Conservation (phyloP, 2,329 filamentous ascomycete species). For the Trichothecium sympodiale region DNA sequence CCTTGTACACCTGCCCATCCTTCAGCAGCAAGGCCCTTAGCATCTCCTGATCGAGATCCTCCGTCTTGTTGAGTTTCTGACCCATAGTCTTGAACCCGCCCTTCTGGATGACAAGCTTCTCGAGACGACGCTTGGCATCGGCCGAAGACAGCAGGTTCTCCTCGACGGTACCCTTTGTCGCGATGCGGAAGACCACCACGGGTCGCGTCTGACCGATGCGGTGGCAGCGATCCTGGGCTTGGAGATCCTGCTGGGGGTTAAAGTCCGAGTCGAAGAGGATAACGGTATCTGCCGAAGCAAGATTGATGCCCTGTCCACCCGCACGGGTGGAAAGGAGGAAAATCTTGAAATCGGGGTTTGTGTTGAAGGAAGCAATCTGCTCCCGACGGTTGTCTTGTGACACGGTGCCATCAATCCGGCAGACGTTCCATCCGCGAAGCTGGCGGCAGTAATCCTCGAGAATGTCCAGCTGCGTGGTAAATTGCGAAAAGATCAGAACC, state of each 20-base stretch:
- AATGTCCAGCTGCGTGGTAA: constrained; percentile 87
- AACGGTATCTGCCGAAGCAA: constrained; percentile 83
- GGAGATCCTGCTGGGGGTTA: constrained; percentile 94
- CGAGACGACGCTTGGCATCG: constrained; percentile 80
- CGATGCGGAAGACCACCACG: constrained; percentile 86
- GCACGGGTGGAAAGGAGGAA: constrained; percentile 87
- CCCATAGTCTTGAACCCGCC: constrained; percentile 67
- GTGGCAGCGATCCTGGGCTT: constrained; percentile 91
- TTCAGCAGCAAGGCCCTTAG: constrained; percentile 53
- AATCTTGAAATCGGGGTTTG: constrained; percentile 52
- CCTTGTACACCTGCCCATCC: constrained; percentile 57
- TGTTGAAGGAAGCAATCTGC: constrained; percentile 67
- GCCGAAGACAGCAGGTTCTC: constrained; percentile 77
- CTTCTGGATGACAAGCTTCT: constrained; percentile 93
- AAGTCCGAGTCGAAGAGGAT: constrained; percentile 83
- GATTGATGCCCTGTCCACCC: constrained; percentile 90
- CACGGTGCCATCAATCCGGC: constrained; percentile 84
- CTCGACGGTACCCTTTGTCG: constrained; percentile 87
- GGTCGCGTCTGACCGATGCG: constrained; percentile 88
- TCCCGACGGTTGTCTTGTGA: constrained; percentile 59
- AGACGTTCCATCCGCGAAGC: constrained; percentile 70
- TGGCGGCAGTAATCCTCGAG: constrained; percentile 71
- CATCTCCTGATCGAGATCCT: constrained; percentile 46
- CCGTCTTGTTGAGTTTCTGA: constrained; percentile 43
- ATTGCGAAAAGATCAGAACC: constrained; percentile 92